These are phyloP conservation scores for Helichrysum umbraculigerum DNA, from an alignment of 129 eudicot species.

Conservation along the genomic window DNA sequence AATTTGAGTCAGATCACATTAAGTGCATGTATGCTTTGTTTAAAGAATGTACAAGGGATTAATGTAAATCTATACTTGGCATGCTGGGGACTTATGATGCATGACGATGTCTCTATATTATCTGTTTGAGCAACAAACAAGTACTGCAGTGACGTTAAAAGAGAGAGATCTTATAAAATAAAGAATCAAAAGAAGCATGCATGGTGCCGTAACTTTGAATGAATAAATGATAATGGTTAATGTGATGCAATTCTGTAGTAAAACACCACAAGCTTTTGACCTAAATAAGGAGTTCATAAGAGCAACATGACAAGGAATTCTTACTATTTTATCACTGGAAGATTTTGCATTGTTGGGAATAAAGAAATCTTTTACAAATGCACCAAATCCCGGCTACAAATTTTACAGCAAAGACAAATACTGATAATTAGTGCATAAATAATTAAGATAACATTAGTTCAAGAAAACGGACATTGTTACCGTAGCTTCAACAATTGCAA, in stretches of 20 bases:
- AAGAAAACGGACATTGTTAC: constrained; percentile 30
- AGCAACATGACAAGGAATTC: constrained; percentile 17
- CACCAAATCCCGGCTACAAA: constrained; percentile 72
- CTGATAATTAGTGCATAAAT: constrained; percentile 13
- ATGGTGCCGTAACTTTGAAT: no score
- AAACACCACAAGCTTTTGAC: not conserved
- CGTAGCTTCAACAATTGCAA: constrained; percentile 55
- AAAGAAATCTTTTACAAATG: constrained; percentile 65
- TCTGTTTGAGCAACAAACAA: constrained; percentile 68
- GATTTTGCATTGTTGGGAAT: constrained; percentile 40
- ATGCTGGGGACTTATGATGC: constrained; percentile 65
- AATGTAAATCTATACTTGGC: constrained; percentile 32
- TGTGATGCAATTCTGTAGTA: not conserved
- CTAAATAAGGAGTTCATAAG: not conserved
- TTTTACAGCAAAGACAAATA: not conserved
- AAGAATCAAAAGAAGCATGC: not conserved
- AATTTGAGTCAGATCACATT: constrained; percentile 26
- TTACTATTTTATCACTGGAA: constrained; percentile 66
- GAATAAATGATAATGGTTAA: not conserved
- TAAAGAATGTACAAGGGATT: constrained; percentile 9
- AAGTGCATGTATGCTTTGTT: not conserved
- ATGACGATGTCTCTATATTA: constrained; percentile 67
- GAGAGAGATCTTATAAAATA: not conserved
- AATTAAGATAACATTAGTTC: constrained; percentile 3
- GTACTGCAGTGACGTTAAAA: constrained; percentile 42